These are phyloP conservation scores for Aphanomyces euteiches DNA, from an alignment of 352 stramenopile species.

Conservation along the genomic window DNA sequence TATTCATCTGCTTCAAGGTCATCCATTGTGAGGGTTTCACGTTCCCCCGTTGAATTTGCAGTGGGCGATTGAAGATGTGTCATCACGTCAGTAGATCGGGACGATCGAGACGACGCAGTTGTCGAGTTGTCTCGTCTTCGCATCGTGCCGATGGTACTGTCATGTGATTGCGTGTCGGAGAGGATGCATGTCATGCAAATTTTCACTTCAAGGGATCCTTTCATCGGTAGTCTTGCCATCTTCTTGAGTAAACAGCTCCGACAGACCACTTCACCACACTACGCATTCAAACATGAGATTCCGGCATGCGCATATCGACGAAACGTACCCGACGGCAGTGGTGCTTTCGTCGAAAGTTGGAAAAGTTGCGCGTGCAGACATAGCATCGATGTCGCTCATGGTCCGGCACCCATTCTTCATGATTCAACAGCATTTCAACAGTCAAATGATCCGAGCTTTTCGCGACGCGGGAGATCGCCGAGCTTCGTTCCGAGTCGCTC, in stretches of 20 bases:
- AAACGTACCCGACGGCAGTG: constrained; percentile 22
- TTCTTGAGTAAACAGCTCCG: constrained; percentile 86
- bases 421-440: constrained; percentile 25
- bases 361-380: constrained; percentile 29
- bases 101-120: constrained; percentile 9
- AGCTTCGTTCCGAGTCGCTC: constrained; percentile 10
- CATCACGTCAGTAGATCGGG: not conserved
- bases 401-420: constrained; percentile 29
- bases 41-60: not conserved
- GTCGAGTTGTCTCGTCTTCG: constrained; percentile 5
- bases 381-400: constrained; percentile 22
- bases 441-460: constrained; percentile 16
- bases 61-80: not conserved
- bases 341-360: constrained; percentile 29
- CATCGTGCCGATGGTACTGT: not conserved
- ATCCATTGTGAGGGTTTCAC: not conserved
- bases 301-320: not conserved
- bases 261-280: constrained; percentile 86
- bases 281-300: not conserved
- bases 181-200: constrained; percentile 89
- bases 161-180: constrained; percentile 24
- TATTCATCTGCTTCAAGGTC: constrained; percentile 23
- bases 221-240: constrained; percentile 76
- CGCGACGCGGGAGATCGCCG: constrained; percentile 4
- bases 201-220: constrained; percentile 75